A percentile compares a stretch with the other conserved stretches of the same genome.
phyloP scores from a whole-genome alignment of 441 rosid species.

The Isatis lusitanica region DNA sequence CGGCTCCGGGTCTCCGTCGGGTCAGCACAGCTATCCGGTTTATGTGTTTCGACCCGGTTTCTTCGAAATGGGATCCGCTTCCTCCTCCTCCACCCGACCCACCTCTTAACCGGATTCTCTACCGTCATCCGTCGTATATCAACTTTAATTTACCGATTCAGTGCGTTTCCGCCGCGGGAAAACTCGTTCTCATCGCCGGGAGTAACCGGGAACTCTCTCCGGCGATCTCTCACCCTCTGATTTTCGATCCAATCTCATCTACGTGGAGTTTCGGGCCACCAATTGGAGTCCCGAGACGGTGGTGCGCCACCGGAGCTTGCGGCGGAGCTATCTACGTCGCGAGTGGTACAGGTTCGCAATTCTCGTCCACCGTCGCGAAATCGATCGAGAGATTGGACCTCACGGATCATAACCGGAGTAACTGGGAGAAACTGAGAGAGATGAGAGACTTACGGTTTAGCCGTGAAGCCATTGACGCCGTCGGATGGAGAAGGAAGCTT shows the following conservation, averaged over 20 bases:
- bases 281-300: slow-evolving; percentile 47
- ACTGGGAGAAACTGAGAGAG: slow-evolving; percentile 44
- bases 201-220: slow-evolving; percentile 43
- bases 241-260: slow-evolving; percentile 43
- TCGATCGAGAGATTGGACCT: slow-evolving; percentile 53
- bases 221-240: slow-evolving; percentile 47
- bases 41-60: slow-evolving; percentile 47
- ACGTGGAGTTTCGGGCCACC: slow-evolving; percentile 49
- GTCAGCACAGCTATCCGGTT: slow-evolving; percentile 31
- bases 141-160: slow-evolving; percentile 50
- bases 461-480: slow-evolving; percentile 56
- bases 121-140: slow-evolving; percentile 55
- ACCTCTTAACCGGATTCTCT: slow-evolving; percentile 46
- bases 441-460: slow-evolving; percentile 54
- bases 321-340: slow-evolving; percentile 46
- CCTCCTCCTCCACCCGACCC: slow-evolving; percentile 41
- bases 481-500: slow-evolving; percentile 51
- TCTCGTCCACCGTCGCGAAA: slow-evolving; percentile 42
- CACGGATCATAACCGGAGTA: neutral
- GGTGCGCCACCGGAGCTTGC: slow-evolving; percentile 54
- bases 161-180: slow-evolving; percentile 45
- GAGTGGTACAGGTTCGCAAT: slow-evolving; percentile 46
- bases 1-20: slow-evolving; percentile 4
- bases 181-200: slow-evolving; percentile 49
- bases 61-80: slow-evolving; percentile 46